phyloP scores from a whole-genome alignment of 352 stramenopile species.

The Globisporangium parvum region DNA sequence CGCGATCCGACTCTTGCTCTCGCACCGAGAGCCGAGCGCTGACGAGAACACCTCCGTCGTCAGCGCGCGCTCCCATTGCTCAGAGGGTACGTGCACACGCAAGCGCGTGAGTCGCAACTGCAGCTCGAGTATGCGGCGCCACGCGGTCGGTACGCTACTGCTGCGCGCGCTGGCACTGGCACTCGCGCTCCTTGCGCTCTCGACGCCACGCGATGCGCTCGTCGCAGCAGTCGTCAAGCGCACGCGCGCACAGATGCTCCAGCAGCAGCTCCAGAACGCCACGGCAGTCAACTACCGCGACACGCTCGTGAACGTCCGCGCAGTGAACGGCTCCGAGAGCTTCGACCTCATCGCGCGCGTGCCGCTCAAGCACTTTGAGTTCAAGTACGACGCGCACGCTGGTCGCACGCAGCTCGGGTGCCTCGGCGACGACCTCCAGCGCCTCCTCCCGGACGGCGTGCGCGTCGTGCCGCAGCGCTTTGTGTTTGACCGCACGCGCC shows the following conservation, averaged over 20 bases:
- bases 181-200: not conserved
- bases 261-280: slow-evolving; percentile 9
- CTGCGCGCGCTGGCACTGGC: not conserved
- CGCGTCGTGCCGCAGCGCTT: slow-evolving; percentile 56
- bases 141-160: not conserved
- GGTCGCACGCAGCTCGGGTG: slow-evolving; percentile 66
- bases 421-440: slow-evolving; percentile 48
- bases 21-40: too few relatives aligned
- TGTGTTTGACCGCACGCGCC: slow-evolving; percentile 37
- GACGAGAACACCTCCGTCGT: too few relatives aligned
- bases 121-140: too few relatives aligned
- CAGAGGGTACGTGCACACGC: too few relatives aligned
- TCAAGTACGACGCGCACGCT: slow-evolving; percentile 73
- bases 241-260: slow-evolving; percentile 10
- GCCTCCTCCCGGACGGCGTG: slow-evolving; percentile 65
- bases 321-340: slow-evolving; percentile 41
- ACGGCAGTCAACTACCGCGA: slow-evolving; percentile 29
- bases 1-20: too few relatives aligned
- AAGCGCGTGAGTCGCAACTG: too few relatives aligned
- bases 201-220: not conserved
- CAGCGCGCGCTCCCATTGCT: too few relatives aligned
- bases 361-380: slow-evolving; percentile 62
- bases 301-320: slow-evolving; percentile 35
- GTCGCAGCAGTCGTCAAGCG: slow-evolving; percentile 8
- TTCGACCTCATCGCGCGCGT: slow-evolving; percentile 41